These are phyloP conservation scores for Podila epigama DNA, from an alignment of 192 early-diverging fungal genomes.

Conservation along the genomic window DNA sequence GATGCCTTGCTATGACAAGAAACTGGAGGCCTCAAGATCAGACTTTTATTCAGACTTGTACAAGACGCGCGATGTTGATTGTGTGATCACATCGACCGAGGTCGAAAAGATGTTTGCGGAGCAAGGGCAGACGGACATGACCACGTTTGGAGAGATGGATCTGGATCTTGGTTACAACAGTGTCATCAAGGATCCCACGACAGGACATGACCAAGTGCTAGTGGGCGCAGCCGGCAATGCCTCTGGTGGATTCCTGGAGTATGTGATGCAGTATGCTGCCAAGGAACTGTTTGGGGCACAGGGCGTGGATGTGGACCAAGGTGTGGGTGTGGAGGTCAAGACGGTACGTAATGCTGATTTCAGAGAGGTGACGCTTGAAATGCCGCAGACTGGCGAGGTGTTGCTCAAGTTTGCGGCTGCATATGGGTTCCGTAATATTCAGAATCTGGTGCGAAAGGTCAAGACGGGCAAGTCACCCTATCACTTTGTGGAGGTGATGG, in stretches of 20 bases:
- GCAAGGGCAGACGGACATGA: conserved; percentile 56
- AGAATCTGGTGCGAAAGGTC: conserved; percentile 97
- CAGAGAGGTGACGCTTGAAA: conserved; percentile 68
- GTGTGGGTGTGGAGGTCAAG: conserved; percentile 65
- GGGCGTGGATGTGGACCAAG: conserved; percentile 63
- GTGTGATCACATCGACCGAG: conserved; percentile 95
- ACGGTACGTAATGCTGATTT: conserved; percentile 87
- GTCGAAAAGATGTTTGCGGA: conserved; percentile 88
- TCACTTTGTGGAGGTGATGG: conserved; percentile 97
- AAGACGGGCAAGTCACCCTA: conserved; percentile 78
- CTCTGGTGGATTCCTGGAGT: conserved; percentile 92
- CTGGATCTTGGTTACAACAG: conserved; percentile 48
- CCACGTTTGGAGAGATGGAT: conserved; percentile 55
- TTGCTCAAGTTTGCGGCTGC: conserved; percentile 83
- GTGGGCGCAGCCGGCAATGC: conserved; percentile 79
- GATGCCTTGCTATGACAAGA: conserved; percentile 99
- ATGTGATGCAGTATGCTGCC: conserved; percentile 85
- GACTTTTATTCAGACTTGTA: conserved; percentile 90
- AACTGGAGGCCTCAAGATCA: conserved; percentile 93
- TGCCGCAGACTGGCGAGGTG: conserved; percentile 46
- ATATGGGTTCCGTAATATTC: conserved; percentile 98
- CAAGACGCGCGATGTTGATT: conserved; percentile 92
- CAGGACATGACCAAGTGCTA: conserved; percentile 45
- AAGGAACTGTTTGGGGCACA: conserved; percentile 75
- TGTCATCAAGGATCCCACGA: conserved; percentile 47